phyloP scores from a whole-genome alignment of 345 rosid species.

The Ceriops decandra region DNA sequence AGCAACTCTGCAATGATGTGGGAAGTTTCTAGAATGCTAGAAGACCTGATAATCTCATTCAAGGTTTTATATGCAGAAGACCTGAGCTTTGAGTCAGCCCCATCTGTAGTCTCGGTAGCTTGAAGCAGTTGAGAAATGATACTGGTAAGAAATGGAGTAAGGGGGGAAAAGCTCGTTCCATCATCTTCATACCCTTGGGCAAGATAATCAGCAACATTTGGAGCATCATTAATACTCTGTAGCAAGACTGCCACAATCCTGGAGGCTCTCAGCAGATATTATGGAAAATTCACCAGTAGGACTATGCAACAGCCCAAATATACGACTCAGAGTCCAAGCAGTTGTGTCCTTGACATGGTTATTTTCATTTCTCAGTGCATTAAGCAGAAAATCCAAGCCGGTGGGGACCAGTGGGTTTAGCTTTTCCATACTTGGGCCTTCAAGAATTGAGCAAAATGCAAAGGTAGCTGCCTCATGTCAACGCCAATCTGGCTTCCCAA shows the following conservation, averaged over 20 bases:
- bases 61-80: too few relatives aligned
- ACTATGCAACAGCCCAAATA: slow-evolving; percentile 83
- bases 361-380: slow-evolving; percentile 73
- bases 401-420: slow-evolving; percentile 72
- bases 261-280: slow-evolving; percentile 62
- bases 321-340: slow-evolving; percentile 91
- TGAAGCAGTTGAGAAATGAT: slow-evolving; percentile 59
- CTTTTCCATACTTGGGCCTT: slow-evolving; percentile 73
- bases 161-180: slow-evolving; percentile 58
- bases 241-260: slow-evolving; percentile 54
- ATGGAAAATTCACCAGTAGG: slow-evolving; percentile 66
- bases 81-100: slow-evolving; percentile 68
- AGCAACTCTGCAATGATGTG: slow-evolving; percentile 63
- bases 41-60: too few relatives aligned
- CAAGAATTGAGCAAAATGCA: slow-evolving; percentile 91
- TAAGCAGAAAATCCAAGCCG: slow-evolving; percentile 74
- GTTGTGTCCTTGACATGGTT: slow-evolving; percentile 93
- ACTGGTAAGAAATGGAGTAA: slow-evolving; percentile 61
- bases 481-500: slow-evolving; percentile 70
- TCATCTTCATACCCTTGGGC: slow-evolving; percentile 88
- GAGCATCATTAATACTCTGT: slow-evolving; percentile 72
- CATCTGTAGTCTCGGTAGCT: slow-evolving; percentile 74
- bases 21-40: slow-evolving; percentile 58
- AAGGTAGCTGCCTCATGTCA: slow-evolving; percentile 91
- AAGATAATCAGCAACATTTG: slow-evolving; percentile 84